Evolutionary conservation across 805 yeast species (phyloP), one percentile per base, ranked within the genome.

Genomic region (Candida germanica): DNA sequence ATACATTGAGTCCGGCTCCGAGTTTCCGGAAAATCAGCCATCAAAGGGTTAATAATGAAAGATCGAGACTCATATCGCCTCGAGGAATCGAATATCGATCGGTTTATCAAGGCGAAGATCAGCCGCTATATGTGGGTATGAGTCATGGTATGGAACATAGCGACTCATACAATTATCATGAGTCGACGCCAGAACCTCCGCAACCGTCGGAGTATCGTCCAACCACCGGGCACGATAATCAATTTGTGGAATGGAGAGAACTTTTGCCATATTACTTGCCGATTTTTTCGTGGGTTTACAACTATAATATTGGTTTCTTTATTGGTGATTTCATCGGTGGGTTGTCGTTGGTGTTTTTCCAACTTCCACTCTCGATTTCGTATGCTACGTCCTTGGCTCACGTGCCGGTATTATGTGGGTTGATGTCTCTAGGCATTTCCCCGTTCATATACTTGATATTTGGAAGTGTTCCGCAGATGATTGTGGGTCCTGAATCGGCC

Each of bases 291-390:
- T 84, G 93, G 93, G 43, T 80, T n/a, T 73, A 75, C 4, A 49
- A 69, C 6, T 84, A 84, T 44, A 45, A 47, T 30, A 27, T 42
- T 1, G 42, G 38, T n/a, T 61, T 40, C 41, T 60, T 80, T 28
- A 16, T 75, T 2, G 73, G 78, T 14, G 98, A 91, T 52, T 51
- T 85, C 6, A 59, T 83, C 12, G 95, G 96, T 2, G 98, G 98
- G 0, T 50, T 87, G 4, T 80, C 97, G 0, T 58, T 89, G 23
- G 96, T 96, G 0, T 82, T 93, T 4, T 91, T 88, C 59, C 97
- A 89, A 56, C 78, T 91, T 32, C 98, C 98, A 1, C 65, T 91
- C 36, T 83, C 88, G 5, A 43, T 67, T 13, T 65, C 71, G 2
- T 67, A 65, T 40, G 62, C 72, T 10, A 57, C 63, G 2, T 56